phyloP scores from a whole-genome alignment of 208 protist genomes.

The Endotrypanum monterogeii region DNA sequence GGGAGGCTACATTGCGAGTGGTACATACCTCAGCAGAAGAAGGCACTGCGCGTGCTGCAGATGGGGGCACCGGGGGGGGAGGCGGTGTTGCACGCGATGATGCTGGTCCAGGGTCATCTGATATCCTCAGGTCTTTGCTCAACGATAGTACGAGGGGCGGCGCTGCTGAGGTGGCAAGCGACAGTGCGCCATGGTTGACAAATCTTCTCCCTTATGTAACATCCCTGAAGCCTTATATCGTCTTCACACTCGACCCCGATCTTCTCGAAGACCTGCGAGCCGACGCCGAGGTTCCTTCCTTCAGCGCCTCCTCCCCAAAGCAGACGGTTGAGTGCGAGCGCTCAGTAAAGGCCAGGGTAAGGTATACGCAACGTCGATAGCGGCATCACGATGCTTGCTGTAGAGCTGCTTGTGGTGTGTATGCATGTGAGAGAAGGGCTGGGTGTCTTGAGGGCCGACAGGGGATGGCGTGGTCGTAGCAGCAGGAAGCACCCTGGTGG shows the following conservation, averaged over 20 bases:
- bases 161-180: not conserved
- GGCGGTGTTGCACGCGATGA: not conserved
- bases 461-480: too few relatives aligned
- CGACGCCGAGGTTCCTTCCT: not conserved
- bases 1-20: conserved; percentile 37
- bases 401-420: too few relatives aligned
- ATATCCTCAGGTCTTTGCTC: not conserved
- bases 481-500: too few relatives aligned
- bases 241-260: conserved; percentile 58
- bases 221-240: conserved; percentile 40
- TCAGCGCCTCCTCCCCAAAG: not conserved
- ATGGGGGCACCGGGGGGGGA: not conserved
- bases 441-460: too few relatives aligned
- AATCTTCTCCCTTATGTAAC: conserved; percentile 30
- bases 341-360: too few relatives aligned
- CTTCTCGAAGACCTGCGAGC: conserved; percentile 36
- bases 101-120: not conserved
- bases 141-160: not conserved
- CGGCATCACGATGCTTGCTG: too few relatives aligned
- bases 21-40: not conserved
- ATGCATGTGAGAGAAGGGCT: too few relatives aligned
- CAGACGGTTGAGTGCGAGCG: not conserved
- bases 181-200: not conserved
- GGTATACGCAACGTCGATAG: too few relatives aligned
- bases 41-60: not conserved